Percentiles rank a stretch among this genome's conserved stretches.
phyloP scores from a whole-genome alignment of 306 rosid species.

The Comarum palustre region DNA sequence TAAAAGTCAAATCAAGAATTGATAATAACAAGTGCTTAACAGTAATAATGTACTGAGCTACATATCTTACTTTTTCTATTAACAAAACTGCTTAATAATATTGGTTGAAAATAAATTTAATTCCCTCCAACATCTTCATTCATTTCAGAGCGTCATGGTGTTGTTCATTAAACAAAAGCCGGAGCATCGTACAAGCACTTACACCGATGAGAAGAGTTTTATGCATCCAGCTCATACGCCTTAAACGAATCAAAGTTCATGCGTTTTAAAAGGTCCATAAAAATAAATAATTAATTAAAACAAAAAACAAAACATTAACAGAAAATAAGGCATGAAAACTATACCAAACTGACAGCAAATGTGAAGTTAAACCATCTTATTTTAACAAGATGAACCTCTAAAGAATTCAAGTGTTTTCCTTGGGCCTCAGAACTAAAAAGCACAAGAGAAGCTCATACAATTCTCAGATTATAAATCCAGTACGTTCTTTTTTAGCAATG shows the following conservation, averaged over 20 bases:
- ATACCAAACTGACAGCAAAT: background rate
- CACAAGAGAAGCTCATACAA: background rate
- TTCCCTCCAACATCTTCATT: background rate
- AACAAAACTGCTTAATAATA: no score
- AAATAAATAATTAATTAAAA: background rate
- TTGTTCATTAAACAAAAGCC: no score
- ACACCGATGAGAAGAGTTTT: background rate
- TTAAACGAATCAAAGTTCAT: background rate
- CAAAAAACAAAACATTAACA: background rate
- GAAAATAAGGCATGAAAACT: background rate
- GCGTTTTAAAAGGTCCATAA: constrained; percentile 2
- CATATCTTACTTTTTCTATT: no score
- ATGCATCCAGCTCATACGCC: background rate
- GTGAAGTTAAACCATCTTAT: background rate
- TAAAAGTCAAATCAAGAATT: no score
- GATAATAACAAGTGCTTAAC: no score
- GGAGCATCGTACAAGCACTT: background rate
- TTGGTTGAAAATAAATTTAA: background rate
- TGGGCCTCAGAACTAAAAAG: background rate
- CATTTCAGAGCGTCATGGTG: background rate
- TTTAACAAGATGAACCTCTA: background rate
- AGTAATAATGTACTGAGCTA: no score
- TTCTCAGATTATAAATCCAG: background rate
- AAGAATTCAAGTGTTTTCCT: background rate
- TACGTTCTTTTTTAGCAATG: background rate